Conservation (phyloP, 768 basidiomycete species). For the Lactarius indigo region DNA sequence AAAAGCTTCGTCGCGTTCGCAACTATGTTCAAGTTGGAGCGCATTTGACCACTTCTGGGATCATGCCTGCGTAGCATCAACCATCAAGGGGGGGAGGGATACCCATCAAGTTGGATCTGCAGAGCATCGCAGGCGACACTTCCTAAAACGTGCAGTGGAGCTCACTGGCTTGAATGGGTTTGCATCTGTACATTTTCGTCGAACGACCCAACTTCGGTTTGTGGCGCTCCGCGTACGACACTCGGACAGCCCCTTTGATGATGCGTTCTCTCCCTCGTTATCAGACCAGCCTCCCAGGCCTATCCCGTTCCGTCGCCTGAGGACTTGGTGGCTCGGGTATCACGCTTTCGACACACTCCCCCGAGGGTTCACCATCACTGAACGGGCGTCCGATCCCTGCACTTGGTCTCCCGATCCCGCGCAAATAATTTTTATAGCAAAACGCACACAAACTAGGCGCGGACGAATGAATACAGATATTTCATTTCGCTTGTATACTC, state of each 20-base stretch:
- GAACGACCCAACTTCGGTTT: slow-evolving; percentile 8
- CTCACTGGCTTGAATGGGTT: slow-evolving; percentile 6
- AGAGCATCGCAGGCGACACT: slow-evolving; percentile 10
- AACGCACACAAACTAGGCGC: slow-evolving; percentile 14
- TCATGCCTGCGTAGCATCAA: background rate
- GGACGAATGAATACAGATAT: background rate
- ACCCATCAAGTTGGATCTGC: slow-evolving; percentile 12
- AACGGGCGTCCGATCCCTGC: slow-evolving; percentile 17
- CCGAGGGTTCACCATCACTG: slow-evolving; percentile 5
- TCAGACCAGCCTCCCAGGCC: background rate
- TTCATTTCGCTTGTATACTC: slow-evolving; percentile 20
- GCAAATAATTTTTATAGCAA: slow-evolving; percentile 14
- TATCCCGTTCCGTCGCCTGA: slow-evolving; percentile 5
- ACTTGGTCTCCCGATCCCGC: slow-evolving; percentile 7
- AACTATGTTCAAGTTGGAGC: background rate
- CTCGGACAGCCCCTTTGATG: slow-evolving; percentile 4
- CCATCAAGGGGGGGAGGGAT: background rate
- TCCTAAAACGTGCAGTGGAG: slow-evolving; percentile 18
- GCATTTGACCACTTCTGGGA: slow-evolving; percentile 2
- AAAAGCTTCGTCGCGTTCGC: slow-evolving; percentile 1
- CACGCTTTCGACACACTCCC: background rate
- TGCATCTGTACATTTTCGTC: slow-evolving; percentile 21
- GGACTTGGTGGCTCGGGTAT: slow-evolving; percentile 1
- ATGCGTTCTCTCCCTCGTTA: slow-evolving; percentile 9
- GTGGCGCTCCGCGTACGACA: slow-evolving; percentile 18